Base-by-base conservation (phyloP, 352 stramenopile genomes). In the Phytophthora sojae region DNA sequence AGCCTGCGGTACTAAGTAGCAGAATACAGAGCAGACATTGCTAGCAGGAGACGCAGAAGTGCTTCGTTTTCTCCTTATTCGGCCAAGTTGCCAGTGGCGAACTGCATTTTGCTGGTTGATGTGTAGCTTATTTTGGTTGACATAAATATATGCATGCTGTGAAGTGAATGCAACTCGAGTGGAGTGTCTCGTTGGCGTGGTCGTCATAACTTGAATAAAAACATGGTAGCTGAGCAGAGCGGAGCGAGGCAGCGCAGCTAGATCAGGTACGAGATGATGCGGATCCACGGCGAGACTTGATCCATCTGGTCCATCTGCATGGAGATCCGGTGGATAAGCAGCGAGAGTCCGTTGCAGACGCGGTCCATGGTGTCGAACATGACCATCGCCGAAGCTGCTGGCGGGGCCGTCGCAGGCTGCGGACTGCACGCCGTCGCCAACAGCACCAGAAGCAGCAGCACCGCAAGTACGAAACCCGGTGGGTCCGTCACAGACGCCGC, bases 1-100 rank as follows among this genome's bases (percentile, higher is more conserved):
- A 97, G 92, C 26, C 83, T 99, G 42, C 83, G 93, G 53, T 99
- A 98, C 71, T 99, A 68, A 65, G 25, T n/a, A 49, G 11, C 51
- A 32, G 37, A 51, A 30, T 51, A 30, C 17, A 56, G 9, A 9
- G 7, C 26, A 25, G 19, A 17, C n/a, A 19, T 25, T 19, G 42
- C 42, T 21, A 51, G 42, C 42, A n/a, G 30, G 21, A 50, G 61
- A 56, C 19, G 35, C 21, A 59, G 32, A 55, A 30, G 26, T 61
- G n/a, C 29, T 58, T 68, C 12, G 14, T 50, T 69, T 64, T 65
- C 32, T 62, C 53, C 58, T 70, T 57, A 42, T 64, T 64, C 55
- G 49, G 56, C 44, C 50, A 35, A 58, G 49, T 51, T 3, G 19
- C 25, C 61, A 49, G 39, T 19, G 23, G 44, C 29, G 35, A 49